These are phyloP conservation scores for Penicillium frequentans DNA, from an alignment of 2,329 filamentous ascomycete species.

Conservation along the genomic window DNA sequence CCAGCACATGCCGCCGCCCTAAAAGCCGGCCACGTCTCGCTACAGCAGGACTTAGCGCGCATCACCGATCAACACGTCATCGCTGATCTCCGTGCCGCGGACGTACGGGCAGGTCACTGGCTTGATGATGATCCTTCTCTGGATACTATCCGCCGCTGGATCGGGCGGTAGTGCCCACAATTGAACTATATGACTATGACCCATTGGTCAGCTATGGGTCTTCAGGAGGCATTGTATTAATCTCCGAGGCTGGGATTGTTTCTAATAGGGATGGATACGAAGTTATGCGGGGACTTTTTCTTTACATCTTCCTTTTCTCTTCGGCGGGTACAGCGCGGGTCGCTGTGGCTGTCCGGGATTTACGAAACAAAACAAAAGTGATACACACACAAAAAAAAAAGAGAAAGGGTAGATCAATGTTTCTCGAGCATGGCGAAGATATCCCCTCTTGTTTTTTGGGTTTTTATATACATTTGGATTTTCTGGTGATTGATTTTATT, in stretches of 20 bases:
- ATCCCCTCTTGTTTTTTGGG: slow-evolving; percentile 17
- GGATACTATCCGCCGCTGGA: slow-evolving; percentile 49
- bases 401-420: slow-evolving; percentile 15
- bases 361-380: slow-evolving; percentile 1
- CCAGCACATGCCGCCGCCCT: slow-evolving; percentile 50
- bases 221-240: neutral
- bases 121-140: slow-evolving; percentile 61
- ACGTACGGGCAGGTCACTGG: slow-evolving; percentile 61
- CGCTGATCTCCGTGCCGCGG: slow-evolving; percentile 55
- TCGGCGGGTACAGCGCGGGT: slow-evolving; percentile 16
- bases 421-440: slow-evolving; percentile 20
- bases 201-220: neutral
- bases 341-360: slow-evolving; percentile 7
- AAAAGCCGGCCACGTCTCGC: slow-evolving; percentile 47
- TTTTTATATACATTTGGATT: neutral
- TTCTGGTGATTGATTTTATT: neutral
- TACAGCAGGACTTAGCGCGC: slow-evolving; percentile 53
- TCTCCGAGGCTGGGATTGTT: neutral
- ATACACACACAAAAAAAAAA: neutral
- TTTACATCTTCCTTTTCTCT: neutral
- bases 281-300: slow-evolving; percentile 1
- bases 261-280: slow-evolving; percentile 4
- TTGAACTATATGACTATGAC: neutral
- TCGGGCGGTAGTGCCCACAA: slow-evolving; percentile 32
- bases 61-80: slow-evolving; percentile 60